These are phyloP conservation scores for Kwoniella newhampshirensis DNA, from an alignment of 768 basidiomycete genomes.

Conservation along the genomic window DNA sequence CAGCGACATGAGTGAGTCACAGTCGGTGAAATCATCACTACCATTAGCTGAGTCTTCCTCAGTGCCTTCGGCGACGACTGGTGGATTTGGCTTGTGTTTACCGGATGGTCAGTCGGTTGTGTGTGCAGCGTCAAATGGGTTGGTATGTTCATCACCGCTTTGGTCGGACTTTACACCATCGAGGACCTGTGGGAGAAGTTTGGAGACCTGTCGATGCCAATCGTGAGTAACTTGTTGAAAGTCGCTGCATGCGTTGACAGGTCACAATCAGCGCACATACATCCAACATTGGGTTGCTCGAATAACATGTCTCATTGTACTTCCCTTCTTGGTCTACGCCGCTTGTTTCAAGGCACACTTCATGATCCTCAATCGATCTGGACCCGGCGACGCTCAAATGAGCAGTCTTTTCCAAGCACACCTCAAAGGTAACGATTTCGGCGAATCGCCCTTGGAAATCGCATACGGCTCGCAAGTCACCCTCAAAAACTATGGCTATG, in stretches of 20 bases:
- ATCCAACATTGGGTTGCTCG: constrained; percentile 86
- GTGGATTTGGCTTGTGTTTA: constrained; percentile 94
- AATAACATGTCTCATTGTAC: constrained; percentile 75
- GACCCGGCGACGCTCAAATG: constrained; percentile 98
- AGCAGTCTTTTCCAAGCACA: constrained; percentile 97
- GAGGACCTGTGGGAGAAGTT: constrained; percentile 99
- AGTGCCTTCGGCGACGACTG: constrained; percentile 94
- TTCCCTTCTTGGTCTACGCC: constrained; percentile 92
- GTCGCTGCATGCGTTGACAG: not conserved
- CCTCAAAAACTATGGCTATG: constrained; percentile 96
- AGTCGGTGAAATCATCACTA: not conserved
- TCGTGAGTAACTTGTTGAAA: constrained; percentile 59
- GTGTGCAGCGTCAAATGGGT: constrained; percentile 98
- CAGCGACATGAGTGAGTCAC: constrained; percentile 81
- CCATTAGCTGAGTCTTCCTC: constrained; percentile 6
- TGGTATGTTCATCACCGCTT: constrained; percentile 88
- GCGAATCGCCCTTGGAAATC: constrained; percentile 87
- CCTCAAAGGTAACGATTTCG: constrained; percentile 88
- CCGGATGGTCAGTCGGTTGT: constrained; percentile 90
- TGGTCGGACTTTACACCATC: constrained; percentile 93
- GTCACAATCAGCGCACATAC: constrained; percentile 70
- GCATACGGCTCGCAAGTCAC: constrained; percentile 88
- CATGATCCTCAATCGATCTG: constrained; percentile 85
- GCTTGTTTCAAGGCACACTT: constrained; percentile 95
- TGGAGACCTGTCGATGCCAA: constrained; percentile 87